phyloP scores from a whole-genome alignment of 1,284 basidiomycete species.

The Cutaneotrichosporon curvatum region DNA sequence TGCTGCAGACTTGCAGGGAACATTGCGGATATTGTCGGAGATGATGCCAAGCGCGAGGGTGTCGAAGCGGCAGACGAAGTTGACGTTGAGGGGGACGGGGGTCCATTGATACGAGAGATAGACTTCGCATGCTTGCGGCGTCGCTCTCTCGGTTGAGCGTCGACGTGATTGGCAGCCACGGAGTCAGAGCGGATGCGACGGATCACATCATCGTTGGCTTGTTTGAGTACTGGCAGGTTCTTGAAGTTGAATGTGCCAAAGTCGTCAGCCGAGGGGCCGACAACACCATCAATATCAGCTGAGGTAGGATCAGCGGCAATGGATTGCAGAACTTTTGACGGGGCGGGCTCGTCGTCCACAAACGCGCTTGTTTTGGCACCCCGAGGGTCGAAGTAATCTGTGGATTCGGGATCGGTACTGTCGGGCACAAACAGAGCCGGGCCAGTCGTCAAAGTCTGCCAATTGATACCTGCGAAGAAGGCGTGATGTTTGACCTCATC shows the following conservation, averaged over 20 bases:
- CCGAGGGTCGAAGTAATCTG: conserved; percentile 96
- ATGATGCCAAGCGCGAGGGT: conserved; percentile 60
- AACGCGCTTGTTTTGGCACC: conserved; percentile 51
- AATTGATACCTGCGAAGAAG: conserved; percentile 85
- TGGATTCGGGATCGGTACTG: conserved; percentile 90
- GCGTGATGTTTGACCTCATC: conserved; percentile 89
- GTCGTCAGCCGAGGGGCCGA: conserved; percentile 55
- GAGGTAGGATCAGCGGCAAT: conserved; percentile 38
- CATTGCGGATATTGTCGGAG: background rate
- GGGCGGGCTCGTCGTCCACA: conserved; percentile 52
- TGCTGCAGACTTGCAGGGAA: conserved; percentile 46
- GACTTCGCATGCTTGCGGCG: conserved; percentile 1
- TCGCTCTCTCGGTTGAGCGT: conserved; percentile 10
- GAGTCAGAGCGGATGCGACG: conserved; percentile 63
- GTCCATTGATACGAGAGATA: conserved; percentile 7
- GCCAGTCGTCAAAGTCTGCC: conserved; percentile 79
- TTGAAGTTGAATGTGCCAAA: conserved; percentile 99
- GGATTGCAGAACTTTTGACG: conserved; percentile 28
- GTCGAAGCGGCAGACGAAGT: conserved; percentile 88
- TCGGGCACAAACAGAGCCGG: conserved; percentile 95
- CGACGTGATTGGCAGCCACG: conserved; percentile 17
- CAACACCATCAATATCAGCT: too few species aligned
- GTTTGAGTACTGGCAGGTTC: conserved; percentile 92
- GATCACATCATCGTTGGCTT: conserved; percentile 98
- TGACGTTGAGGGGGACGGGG: conserved; percentile 75